phyloP scores from a whole-genome alignment of 495 filamentous ascomycete species.

The Hypomontagnella submonticulosa region DNA sequence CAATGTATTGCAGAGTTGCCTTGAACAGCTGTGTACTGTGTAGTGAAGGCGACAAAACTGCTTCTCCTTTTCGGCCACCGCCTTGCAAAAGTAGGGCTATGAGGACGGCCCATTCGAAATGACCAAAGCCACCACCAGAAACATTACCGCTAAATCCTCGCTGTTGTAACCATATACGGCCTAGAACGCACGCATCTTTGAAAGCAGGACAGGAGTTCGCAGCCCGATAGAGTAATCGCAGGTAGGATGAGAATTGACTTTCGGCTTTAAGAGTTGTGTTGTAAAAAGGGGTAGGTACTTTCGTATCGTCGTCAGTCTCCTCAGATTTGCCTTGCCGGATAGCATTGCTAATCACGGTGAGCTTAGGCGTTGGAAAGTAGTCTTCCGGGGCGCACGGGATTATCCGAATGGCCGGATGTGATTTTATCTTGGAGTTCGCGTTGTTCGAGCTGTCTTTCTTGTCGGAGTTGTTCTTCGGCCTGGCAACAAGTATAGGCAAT shows the following conservation, averaged over 20 bases:
- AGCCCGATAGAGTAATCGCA: slow-evolving; percentile 74
- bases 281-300: slow-evolving; percentile 80
- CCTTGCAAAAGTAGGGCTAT: slow-evolving; percentile 84
- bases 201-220: slow-evolving; percentile 75
- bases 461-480: slow-evolving; percentile 31
- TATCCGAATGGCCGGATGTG: slow-evolving; percentile 74
- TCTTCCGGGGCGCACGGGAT: slow-evolving; percentile 74
- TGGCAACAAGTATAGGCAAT: slow-evolving; percentile 75
- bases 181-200: slow-evolving; percentile 84
- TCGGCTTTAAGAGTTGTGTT: slow-evolving; percentile 89
- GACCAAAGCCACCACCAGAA: slow-evolving; percentile 85
- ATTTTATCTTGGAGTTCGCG: slow-evolving; percentile 40
- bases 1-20: slow-evolving; percentile 84
- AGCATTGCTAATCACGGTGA: slow-evolving; percentile 75
- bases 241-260: slow-evolving; percentile 73
- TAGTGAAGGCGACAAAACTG: slow-evolving; percentile 78
- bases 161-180: slow-evolving; percentile 88
- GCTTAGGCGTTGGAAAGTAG: slow-evolving; percentile 74
- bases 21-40: slow-evolving; percentile 97
- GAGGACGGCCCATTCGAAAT: slow-evolving; percentile 87
- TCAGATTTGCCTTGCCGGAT: slow-evolving; percentile 63
- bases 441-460: slow-evolving; percentile 21
- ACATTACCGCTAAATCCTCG: slow-evolving; percentile 77
- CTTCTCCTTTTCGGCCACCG: slow-evolving; percentile 73
- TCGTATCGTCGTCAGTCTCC: slow-evolving; percentile 53